Evolutionary conservation across 2,329 filamentous ascomycete genomes (phyloP), one percentile per base, ranked within the genome.

Genomic region (Pseudocercospora crystallina): DNA sequence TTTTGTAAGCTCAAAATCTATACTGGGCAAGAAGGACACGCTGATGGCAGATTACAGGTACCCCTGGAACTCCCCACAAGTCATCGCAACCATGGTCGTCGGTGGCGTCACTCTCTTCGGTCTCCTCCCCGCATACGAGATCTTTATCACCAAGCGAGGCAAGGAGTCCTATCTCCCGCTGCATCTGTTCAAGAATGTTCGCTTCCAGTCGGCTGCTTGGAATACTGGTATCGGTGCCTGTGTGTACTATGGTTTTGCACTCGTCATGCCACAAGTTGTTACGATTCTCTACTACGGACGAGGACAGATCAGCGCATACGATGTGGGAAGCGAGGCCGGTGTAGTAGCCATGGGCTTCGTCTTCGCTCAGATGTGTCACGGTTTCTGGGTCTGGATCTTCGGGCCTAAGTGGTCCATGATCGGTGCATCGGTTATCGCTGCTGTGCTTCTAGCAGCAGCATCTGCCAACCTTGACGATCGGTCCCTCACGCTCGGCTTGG

Each of bases 41-140:
- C 35, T 47, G 26, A 47, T 31, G 5, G 14, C 17, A 13, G 14
- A 4, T 35, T 11, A 5, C 35, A 54, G 54, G 12, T 64, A 66
- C 41, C 64, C 65, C 3, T 68, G 65, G 65, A 58, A 57, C 38
- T 61, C 58, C 11, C 50, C 57, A 8, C 49, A 60, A 13, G 63
- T 65, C 8, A 62, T 68, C 37, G 56, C 57, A 10, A 60, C 61
- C 5, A 65, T 64, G 51, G 54, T 63, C 14, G 47, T 64, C 7
- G 63, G 62, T n/a, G 59, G 45, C 10, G 35, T 60, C 11, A 54
- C 51, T 3, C 49, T 64, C 4, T 61, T 67, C 43, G 52, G 30
- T 12, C 32, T 61, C 13, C 49, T 64, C 9, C 61, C 58, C 2
- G 49, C 49, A 4, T 63, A 59, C 30, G 61, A 61, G 39, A 61